Evolutionary conservation across 257 asterid species (phyloP), one percentile per base, ranked within the genome.

Genomic region (Misopates orontium): DNA sequence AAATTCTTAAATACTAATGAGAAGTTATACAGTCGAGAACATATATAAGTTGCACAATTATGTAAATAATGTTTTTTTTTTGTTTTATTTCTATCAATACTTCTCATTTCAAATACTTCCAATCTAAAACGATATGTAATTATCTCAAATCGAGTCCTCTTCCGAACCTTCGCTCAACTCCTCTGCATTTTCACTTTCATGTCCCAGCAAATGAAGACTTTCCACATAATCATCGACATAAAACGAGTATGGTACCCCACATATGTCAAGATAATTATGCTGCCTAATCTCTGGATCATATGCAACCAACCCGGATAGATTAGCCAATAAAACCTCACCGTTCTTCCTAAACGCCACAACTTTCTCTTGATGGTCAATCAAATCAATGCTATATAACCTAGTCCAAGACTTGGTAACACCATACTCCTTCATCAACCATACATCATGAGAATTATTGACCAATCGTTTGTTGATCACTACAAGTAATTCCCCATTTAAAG

Each of bases 401-500:
- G 57, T 67, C 96, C 96, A 88, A 1, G 94, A 78, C 49, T 75
- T 83, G 8, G 22, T 47, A 53, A 75, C 81, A 16, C 83, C 89
- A 64, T 78, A 82, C 51, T 74, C 78, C 72, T 77, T 71, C 96
- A 84, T 84, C 68, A 74, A 65, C 96, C 90, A 88, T 56, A 88
- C 76, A 62, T 66, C 75, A 69, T 77, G 75, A 1, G n/a, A 28
- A 3, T 28, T 3, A 5, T 36, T 36, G 4, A 1, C 42, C 42
- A 10, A 8, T 1, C 42, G 2, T 2, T 6, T 2, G 4, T 2
- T 36, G 6, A 1, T 8, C 42, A 36, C 42, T 9, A 10, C 42
- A 36, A 36, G 42, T 4, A 10, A 36, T 36, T 36, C 42, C 11
- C 42, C 42, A 36, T 3, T 36, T 5, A 9, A 36, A 36, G 10